Percentiles rank a stretch among this genome's conserved stretches.
phyloP scores from a whole-genome alignment of 1,139 yeast species.

The Yamadazyma kanchanaburiensis region DNA sequence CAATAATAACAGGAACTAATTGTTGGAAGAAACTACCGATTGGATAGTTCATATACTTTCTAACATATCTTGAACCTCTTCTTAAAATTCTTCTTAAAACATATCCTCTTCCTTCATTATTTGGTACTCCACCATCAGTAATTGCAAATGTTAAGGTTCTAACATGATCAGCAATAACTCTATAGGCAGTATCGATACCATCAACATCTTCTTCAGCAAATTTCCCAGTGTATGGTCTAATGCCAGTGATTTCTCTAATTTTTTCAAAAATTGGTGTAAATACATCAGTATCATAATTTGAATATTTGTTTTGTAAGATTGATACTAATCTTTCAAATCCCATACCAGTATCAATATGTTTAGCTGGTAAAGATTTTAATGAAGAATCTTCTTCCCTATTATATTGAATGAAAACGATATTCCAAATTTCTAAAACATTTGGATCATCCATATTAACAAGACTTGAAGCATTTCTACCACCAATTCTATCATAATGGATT shows the following conservation, averaged over 20 bases:
- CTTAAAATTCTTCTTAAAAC: slow-evolving; percentile 94
- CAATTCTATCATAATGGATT: slow-evolving; percentile 94
- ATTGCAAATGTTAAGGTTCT: slow-evolving; percentile 94
- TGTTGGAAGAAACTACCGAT: slow-evolving; percentile 91
- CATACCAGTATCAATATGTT: slow-evolving; percentile 97
- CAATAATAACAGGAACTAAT: slow-evolving; percentile 89
- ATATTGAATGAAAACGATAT: slow-evolving; percentile 92
- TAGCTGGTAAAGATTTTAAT: slow-evolving; percentile 80
- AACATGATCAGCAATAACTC: slow-evolving; percentile 97
- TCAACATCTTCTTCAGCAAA: slow-evolving; percentile 90
- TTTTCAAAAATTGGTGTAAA: slow-evolving; percentile 81
- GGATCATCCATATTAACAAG: slow-evolving; percentile 97
- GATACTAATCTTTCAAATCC: slow-evolving; percentile 98
- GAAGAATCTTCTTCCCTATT: slow-evolving; percentile 91
- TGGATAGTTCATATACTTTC: slow-evolving; percentile 94
- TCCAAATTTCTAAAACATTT: slow-evolving; percentile 96
- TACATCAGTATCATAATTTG: slow-evolving; percentile 97
- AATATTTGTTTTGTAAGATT: slow-evolving; percentile 80
- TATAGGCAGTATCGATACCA: slow-evolving; percentile 95
- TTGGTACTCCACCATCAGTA: slow-evolving; percentile 98
- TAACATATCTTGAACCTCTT: slow-evolving; percentile 96
- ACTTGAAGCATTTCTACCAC: slow-evolving; percentile 90
- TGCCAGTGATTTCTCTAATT: slow-evolving; percentile 91
- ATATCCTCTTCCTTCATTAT: slow-evolving; percentile 98
- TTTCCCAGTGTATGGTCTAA: slow-evolving; percentile 84